Evolutionary conservation across 108 stramenopile species (phyloP), one percentile per base, ranked within the genome.

Genomic region (Pseudonitzschia multiseries): DNA sequence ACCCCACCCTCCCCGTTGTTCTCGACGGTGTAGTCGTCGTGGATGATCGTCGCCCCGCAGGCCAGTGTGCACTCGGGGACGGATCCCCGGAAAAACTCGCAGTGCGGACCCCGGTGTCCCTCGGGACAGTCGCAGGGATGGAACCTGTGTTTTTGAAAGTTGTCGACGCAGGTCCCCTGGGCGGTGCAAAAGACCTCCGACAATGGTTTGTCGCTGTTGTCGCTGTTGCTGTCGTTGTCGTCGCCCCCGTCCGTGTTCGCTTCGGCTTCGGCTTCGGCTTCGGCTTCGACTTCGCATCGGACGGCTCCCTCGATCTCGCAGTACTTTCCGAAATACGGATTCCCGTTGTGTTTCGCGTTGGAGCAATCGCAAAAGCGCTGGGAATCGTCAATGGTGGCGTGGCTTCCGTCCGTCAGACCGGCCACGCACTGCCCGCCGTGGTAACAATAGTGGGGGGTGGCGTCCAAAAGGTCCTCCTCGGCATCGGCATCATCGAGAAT

Each of bases 61-160:
- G 52, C 33, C 26, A 87, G 51, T 14, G 40, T 59, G 50, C 86
- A 87, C 26, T 74, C 78, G 1, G 86, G 86, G 46, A 87, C 61
- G 18, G 61, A 40, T 10, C 60, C 73, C 18, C 41, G 22, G 13
- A 70, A 29, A 68, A 79, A 87, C 53, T 87, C 83, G 44, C 86
- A 87, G 62, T 87, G 82, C 8, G 77, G 73, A 21, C 86, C 86
- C 9, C 69, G 50, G 40, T 71, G 68, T 18, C 75, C 78, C 29
- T 54, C 21, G 14, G 42, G 65, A 51, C 86, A 87, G 31, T 71
- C 60, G 63, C 86, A 87, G 8, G 82, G 83, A 64, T 68, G 51
- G 5, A 36, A 18, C 42, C 43, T 70, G 46, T 14, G 36, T 50
- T 18, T 56, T 57, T 62, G 69, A 36, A 74, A 79, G 36, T 79